Base-by-base conservation (phyloP, 2,329 filamentous ascomycete species). In the Apiospora koreana region DNA sequence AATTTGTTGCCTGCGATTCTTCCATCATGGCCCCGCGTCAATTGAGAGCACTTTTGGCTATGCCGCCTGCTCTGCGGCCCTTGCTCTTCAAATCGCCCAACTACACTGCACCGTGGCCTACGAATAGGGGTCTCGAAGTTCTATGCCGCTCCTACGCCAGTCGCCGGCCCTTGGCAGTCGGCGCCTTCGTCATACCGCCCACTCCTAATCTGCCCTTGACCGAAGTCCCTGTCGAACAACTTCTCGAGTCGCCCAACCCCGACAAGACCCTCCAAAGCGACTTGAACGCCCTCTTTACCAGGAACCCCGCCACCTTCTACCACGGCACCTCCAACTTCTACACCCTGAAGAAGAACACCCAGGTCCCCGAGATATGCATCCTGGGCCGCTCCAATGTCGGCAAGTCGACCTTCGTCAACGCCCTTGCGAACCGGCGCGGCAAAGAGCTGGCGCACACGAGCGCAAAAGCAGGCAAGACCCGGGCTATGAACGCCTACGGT, bases 301-400 rank as follows among this genome's bases (percentile, higher is more conserved):
- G 71, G 68, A 75, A 75, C 45, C 75, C 75, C 0, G 74, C 77
- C 0, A 72, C 69, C 8, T 78, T 79, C 50, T 68, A 74, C 10
- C 75, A 79, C 68, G 75, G 71, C 42, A 76, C 76, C 46, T 73
- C 73, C 21, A 72, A 77, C 62, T 84, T 88, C 72, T 82, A 84
- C 68, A 77, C 86, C 75, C 82, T 89, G 71, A 82, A 82, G 41
- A 77, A 83, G 75, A 89, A 89, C 77, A 83, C 83, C 31, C 81
- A 82, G 72, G 80, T 85, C 4, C 88, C 88, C 62, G 88, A 90
- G 73, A 88, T 97, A 67, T 92, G 93, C 77, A 87, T 97, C 64
- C 89, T 97, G 46, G 94, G 94, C 58, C 94, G 95, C 76, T 94
- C 94, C 74, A 97, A 97, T 78, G 94, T 94, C 54, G 94, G 94